Evolutionary conservation across 257 asterid species (phyloP).

Genomic region (Agastache rugosa): DNA sequence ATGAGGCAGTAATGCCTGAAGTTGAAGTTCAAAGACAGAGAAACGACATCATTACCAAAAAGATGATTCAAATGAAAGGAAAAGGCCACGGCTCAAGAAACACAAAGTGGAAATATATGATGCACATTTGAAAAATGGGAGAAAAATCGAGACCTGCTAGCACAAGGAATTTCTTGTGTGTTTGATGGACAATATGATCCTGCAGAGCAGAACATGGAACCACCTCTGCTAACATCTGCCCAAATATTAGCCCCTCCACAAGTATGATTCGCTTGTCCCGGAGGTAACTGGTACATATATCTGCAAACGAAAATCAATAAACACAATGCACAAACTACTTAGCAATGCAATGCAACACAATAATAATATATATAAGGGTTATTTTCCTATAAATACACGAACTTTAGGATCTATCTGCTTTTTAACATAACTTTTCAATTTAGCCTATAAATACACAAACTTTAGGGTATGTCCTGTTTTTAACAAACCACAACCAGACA

Average conservation of each 20-base stretch:
- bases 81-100: not conserved
- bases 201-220: slow-evolving; percentile 80
- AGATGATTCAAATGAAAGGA: not conserved
- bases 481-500: too few relatives aligned
- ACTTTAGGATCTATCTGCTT: too few relatives aligned
- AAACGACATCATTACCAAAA: not conserved
- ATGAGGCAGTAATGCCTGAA: slow-evolving; percentile 71
- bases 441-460: too few relatives aligned
- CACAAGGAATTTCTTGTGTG: slow-evolving; percentile 62
- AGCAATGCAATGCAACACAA: not conserved
- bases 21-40: slow-evolving; percentile 43
- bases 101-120: not conserved
- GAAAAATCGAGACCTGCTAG: slow-evolving; percentile 61
- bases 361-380: not conserved
- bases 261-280: slow-evolving; percentile 60
- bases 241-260: slow-evolving; percentile 96
- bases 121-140: not conserved
- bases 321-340: slow-evolving; percentile 22
- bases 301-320: slow-evolving; percentile 46
- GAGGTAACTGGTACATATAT: slow-evolving; percentile 76
- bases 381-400: too few relatives aligned
- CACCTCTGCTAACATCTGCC: slow-evolving; percentile 81
- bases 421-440: too few relatives aligned
- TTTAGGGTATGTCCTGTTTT: too few relatives aligned
- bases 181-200: slow-evolving; percentile 90